Evolutionary conservation across 768 basidiomycete genomes (phyloP).

Genomic region (Serendipita vermifera): DNA sequence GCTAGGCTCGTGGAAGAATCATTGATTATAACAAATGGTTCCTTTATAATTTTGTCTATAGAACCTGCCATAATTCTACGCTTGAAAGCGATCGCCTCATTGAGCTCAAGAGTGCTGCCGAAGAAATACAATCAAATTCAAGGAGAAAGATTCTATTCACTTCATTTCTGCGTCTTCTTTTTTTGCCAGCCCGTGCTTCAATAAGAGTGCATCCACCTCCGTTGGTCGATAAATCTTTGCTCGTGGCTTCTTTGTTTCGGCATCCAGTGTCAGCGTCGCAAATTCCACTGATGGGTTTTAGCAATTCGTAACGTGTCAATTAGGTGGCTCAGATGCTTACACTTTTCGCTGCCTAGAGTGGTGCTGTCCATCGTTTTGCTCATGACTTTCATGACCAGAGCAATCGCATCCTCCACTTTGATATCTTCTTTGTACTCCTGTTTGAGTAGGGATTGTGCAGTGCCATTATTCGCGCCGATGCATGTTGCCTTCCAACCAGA

Average conservation of each 20-base stretch:
- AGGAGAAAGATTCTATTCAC: slow-evolving; percentile 26
- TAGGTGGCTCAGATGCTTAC: slow-evolving; percentile 35
- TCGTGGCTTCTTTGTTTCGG: slow-evolving; percentile 58
- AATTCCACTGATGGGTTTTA: slow-evolving; percentile 76
- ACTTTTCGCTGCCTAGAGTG: slow-evolving; percentile 88
- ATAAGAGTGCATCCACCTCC: slow-evolving; percentile 76
- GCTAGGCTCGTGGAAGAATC: no score
- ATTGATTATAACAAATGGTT: no score
- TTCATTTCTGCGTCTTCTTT: slow-evolving; percentile 80
- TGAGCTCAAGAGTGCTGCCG: no score
- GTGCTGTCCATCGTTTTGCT: slow-evolving; percentile 99
- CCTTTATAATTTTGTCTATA: no score
- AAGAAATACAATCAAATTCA: no score
- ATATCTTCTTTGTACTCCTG: slow-evolving; percentile 99
- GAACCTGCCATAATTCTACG: no score
- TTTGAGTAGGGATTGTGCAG: slow-evolving; percentile 86
- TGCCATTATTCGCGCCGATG: slow-evolving; percentile 96
- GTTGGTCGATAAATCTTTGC: slow-evolving; percentile 85
- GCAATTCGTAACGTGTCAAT: background rate
- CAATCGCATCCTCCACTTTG: slow-evolving; percentile 78
- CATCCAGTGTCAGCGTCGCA: slow-evolving; percentile 81
- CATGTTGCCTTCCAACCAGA: slow-evolving; percentile 97
- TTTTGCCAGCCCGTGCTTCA: slow-evolving; percentile 71
- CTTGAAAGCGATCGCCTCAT: no score
- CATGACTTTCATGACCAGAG: slow-evolving; percentile 87